These are phyloP conservation scores for Coemansia sp. DNA, from an alignment of 192 early-diverging fungal genomes.

Conservation along the genomic window DNA sequence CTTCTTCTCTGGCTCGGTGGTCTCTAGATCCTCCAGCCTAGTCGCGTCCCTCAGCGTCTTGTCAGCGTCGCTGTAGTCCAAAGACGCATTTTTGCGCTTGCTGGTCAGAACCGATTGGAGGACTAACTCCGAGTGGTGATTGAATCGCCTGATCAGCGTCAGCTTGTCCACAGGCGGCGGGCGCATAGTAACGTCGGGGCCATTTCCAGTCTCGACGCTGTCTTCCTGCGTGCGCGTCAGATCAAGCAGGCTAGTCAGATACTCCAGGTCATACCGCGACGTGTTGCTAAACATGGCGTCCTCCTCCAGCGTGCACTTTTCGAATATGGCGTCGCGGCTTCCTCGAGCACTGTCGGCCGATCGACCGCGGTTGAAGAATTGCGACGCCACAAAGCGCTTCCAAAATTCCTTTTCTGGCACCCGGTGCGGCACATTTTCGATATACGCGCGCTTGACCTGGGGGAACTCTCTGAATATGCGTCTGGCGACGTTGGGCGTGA, in stretches of 20 bases:
- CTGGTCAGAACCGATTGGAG: slow-evolving; percentile 53
- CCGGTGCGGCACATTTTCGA: slow-evolving; percentile 76
- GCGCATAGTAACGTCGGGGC: slow-evolving; percentile 79
- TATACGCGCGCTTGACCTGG: slow-evolving; percentile 77
- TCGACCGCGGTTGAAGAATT: slow-evolving; percentile 82
- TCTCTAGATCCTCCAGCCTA: slow-evolving; percentile 66
- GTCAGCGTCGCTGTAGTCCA: slow-evolving; percentile 17
- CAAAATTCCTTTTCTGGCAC: slow-evolving; percentile 77
- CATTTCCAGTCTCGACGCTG: slow-evolving; percentile 72
- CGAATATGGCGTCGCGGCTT: slow-evolving; percentile 70
- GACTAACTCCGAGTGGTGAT: slow-evolving; percentile 82
- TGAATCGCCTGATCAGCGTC: slow-evolving; percentile 81
- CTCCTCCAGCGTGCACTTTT: slow-evolving; percentile 71
- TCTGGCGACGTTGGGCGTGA: slow-evolving; percentile 86
- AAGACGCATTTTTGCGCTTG: slow-evolving; percentile 21
- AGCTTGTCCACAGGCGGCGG: slow-evolving; percentile 62
- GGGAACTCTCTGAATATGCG: slow-evolving; percentile 90
- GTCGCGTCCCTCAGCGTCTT: slow-evolving; percentile 59
- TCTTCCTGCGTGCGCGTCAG: slow-evolving; percentile 79
- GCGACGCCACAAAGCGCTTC: slow-evolving; percentile 78
- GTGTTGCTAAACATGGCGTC: slow-evolving; percentile 57
- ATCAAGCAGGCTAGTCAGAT: slow-evolving; percentile 70
- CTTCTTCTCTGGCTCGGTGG: slow-evolving; percentile 45
- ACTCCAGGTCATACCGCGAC: slow-evolving; percentile 55
- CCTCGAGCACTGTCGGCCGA: slow-evolving; percentile 50